These are phyloP conservation scores for Neurospora terricola DNA, from an alignment of 495 filamentous ascomycete species.

Conservation along the genomic window DNA sequence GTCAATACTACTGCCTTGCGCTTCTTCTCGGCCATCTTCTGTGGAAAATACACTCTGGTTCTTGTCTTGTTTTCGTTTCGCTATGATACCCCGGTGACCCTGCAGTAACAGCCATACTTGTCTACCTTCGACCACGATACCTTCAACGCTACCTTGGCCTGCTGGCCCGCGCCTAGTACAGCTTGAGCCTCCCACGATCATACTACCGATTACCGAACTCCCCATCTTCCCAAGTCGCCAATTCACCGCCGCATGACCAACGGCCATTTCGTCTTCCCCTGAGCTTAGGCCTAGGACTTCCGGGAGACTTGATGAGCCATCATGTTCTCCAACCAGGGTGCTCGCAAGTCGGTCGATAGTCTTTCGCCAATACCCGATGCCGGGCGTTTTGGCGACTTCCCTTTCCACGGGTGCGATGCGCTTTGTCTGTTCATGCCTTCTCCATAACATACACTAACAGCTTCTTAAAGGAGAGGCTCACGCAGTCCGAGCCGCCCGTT, in stretches of 20 bases:
- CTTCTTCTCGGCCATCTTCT: not conserved
- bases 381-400: conserved; percentile 46
- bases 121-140: not conserved
- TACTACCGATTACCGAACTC: not conserved
- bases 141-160: not conserved
- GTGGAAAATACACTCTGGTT: conserved; percentile 1
- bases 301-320: conserved; percentile 21
- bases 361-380: conserved; percentile 43
- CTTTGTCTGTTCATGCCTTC: conserved; percentile 1
- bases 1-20: not conserved
- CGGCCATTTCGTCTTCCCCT: not conserved
- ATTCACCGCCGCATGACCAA: not conserved
- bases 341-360: conserved; percentile 63
- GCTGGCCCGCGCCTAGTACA: not conserved
- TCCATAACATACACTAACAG: conserved; percentile 15
- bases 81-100: conserved; percentile 27
- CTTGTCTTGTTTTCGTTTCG: conserved; percentile 4
- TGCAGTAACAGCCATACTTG: not conserved
- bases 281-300: conserved; percentile 1
- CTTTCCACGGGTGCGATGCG: conserved; percentile 40
- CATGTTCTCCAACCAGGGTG: conserved; percentile 55
- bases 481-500: conserved; percentile 14
- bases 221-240: not conserved
- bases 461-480: conserved; percentile 14
- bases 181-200: not conserved